Evolutionary conservation across 2,329 filamentous ascomycete species (phyloP).

Genomic region (Beauveria scarabaeidicola): DNA sequence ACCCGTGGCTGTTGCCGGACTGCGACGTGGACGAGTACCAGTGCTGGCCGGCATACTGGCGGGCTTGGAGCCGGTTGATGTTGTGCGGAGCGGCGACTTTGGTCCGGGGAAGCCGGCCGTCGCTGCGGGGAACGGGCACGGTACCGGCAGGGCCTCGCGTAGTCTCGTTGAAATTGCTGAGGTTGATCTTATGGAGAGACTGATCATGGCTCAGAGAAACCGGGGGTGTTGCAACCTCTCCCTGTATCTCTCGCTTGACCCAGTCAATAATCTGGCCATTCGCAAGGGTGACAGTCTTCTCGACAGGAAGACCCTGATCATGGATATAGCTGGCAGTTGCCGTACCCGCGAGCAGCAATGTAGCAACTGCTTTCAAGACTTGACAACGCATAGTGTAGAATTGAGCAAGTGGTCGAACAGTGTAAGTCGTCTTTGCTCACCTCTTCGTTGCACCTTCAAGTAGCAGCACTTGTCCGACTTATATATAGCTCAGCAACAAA

Average conservation of each 20-base stretch:
- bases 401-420: background rate
- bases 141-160: constrained; percentile 10
- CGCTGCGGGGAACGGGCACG: constrained; percentile 12
- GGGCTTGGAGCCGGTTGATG: background rate
- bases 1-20: constrained; percentile 2
- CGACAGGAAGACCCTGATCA: constrained; percentile 6
- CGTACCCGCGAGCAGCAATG: background rate
- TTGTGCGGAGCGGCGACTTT: background rate
- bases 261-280: constrained; percentile 13
- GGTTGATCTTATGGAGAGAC: background rate
- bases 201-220: background rate
- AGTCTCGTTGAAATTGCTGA: constrained; percentile 2
- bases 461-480: background rate
- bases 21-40: constrained; percentile 8
- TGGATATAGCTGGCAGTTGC: constrained; percentile 5
- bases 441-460: background rate
- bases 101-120: background rate
- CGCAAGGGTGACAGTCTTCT: constrained; percentile 13
- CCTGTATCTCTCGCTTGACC: constrained; percentile 10
- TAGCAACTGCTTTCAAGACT: background rate
- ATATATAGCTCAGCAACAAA: background rate
- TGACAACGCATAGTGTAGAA: background rate
- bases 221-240: constrained; percentile 7
- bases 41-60: constrained; percentile 9
- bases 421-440: background rate